Conservation (phyloP, 176 grass and related monocot species). For the Oryza meridionalis region DNA sequence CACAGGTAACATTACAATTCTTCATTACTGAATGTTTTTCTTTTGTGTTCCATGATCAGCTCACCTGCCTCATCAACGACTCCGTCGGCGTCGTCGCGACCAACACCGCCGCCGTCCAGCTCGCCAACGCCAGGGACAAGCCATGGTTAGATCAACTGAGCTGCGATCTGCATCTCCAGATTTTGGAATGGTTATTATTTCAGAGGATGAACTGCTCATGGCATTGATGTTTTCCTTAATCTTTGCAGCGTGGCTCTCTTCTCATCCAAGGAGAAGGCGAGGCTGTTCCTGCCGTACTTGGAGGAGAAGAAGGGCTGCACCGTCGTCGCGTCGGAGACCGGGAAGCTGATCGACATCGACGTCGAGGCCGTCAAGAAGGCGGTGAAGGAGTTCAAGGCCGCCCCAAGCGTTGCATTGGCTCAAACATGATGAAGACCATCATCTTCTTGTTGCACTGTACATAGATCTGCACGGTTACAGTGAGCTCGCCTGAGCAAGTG, state of each 20-base stretch:
- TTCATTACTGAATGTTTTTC: neutral
- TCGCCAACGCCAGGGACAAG: slow-evolving; percentile 80
- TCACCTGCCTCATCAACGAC: slow-evolving; percentile 82
- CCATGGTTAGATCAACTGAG: slow-evolving; percentile 45
- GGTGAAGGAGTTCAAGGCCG: slow-evolving; percentile 49
- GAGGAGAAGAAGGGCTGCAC: slow-evolving; percentile 58
- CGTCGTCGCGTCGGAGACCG: slow-evolving; percentile 62
- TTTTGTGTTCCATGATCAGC: slow-evolving; percentile 35
- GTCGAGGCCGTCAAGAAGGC: slow-evolving; percentile 61
- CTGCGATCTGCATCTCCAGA: too few relatives aligned
- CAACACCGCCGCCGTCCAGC: slow-evolving; percentile 88
- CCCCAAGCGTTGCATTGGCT: slow-evolving; percentile 62
- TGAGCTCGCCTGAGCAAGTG: neutral
- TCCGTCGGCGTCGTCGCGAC: slow-evolving; percentile 71
- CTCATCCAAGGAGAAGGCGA: slow-evolving; percentile 76
- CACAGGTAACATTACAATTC: neutral
- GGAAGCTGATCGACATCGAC: slow-evolving; percentile 75
- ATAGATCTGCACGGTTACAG: slow-evolving; percentile 9
- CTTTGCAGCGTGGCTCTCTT: slow-evolving; percentile 69
- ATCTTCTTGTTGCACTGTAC: slow-evolving; percentile 25
- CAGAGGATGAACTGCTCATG: neutral
- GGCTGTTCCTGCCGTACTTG: slow-evolving; percentile 66
- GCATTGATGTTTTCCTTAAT: neutral
- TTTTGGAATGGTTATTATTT: neutral
- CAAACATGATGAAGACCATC: neutral